Conservation (phyloP, 1,284 basidiomycete species). For the Tetrapyrgos nigripes region DNA sequence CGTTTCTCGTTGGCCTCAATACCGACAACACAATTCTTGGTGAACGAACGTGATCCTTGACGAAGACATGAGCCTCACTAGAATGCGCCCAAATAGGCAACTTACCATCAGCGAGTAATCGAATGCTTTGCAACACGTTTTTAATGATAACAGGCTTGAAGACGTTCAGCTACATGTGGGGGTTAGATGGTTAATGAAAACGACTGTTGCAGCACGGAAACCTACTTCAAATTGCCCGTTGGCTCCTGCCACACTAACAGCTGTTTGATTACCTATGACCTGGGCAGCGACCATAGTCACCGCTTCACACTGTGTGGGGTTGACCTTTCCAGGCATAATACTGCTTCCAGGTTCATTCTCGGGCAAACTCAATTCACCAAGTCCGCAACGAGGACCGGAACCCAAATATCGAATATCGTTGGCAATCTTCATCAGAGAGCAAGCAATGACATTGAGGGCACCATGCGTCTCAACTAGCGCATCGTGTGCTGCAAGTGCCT, state of each 20-base stretch:
- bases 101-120: constrained; percentile 90
- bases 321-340: constrained; percentile 99
- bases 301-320: constrained; percentile 99
- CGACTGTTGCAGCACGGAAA: neutral
- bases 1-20: constrained; percentile 96
- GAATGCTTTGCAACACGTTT: constrained; percentile 96
- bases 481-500: constrained; percentile 96
- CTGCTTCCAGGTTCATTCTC: constrained; percentile 99
- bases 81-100: constrained; percentile 6
- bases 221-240: constrained; percentile 96
- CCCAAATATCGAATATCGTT: constrained; percentile 99
- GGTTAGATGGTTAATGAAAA: constrained; percentile 14
- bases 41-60: constrained; percentile 90
- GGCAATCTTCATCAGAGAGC: constrained; percentile 98
- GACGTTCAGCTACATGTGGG: constrained; percentile 80
- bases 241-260: constrained; percentile 92
- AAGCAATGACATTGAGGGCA: constrained; percentile 94
- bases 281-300: constrained; percentile 99
- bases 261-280: constrained; percentile 97
- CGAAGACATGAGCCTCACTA: constrained; percentile 11
- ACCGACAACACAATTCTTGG: constrained; percentile 96
- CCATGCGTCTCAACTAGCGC: constrained; percentile 98
- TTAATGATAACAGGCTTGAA: constrained; percentile 99
- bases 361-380: constrained; percentile 93
- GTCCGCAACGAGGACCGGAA: constrained; percentile 96